Evolutionary conservation across 192 early-diverging fungal genomes (phyloP).

Genomic region (Backusella macrospora): DNA sequence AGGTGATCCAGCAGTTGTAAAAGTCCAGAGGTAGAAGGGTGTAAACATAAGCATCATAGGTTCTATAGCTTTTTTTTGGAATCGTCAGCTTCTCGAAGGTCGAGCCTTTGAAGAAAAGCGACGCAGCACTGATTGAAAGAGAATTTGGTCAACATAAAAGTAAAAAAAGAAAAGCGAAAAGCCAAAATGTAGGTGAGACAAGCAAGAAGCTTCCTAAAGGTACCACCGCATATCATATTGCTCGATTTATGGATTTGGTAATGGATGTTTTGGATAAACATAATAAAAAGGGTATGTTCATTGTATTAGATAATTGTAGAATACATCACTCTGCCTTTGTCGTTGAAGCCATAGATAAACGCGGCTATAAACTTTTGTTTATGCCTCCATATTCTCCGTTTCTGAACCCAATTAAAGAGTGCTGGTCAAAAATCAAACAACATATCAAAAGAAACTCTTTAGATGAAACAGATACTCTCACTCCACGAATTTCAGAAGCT

Average conservation of each 20-base stretch:
- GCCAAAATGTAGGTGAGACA: neutral
- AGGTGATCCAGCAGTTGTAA: constrained; percentile 7
- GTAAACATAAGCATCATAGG: neutral
- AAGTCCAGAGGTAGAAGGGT: constrained; percentile 1
- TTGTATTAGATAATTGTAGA: constrained; percentile 30
- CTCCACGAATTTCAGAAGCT: constrained; percentile 3
- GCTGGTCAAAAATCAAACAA: constrained; percentile 21
- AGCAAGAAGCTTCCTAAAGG: constrained; percentile 7
- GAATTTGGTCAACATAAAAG: constrained; percentile 5
- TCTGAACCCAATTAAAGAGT: constrained; percentile 32
- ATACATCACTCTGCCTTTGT: constrained; percentile 15
- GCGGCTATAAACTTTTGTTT: constrained; percentile 13
- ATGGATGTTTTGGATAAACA: constrained; percentile 20
- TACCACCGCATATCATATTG: neutral
- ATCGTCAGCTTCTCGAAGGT: constrained; percentile 3
- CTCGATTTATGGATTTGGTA: neutral
- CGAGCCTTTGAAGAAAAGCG: constrained; percentile 4
- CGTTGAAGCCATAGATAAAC: constrained; percentile 1
- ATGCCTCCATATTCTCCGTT: constrained; percentile 26
- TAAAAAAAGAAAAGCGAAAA: constrained; percentile 8
- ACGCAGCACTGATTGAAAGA: constrained; percentile 3
- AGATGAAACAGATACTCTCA: constrained; percentile 2
- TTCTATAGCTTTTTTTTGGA: constrained; percentile 4
- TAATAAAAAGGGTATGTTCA: constrained; percentile 22
- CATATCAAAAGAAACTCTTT: neutral